A percentile compares a stretch with the other conserved stretches of the same genome.
phyloP scores from a whole-genome alignment of 2,329 filamentous ascomycete species.

The Spiromastix sp. region DNA sequence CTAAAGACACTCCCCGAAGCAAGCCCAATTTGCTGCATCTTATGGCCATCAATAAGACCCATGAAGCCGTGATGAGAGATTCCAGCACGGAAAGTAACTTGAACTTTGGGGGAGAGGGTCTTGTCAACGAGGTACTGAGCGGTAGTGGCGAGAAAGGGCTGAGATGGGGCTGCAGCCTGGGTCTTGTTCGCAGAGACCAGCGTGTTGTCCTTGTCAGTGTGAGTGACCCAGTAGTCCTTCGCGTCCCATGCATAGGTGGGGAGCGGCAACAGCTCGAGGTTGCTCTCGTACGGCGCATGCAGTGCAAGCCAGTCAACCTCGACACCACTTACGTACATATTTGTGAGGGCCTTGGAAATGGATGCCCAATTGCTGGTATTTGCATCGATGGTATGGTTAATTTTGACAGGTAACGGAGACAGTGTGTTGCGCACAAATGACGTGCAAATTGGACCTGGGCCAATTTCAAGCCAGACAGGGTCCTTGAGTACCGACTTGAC shows the following conservation, averaged over 20 bases:
- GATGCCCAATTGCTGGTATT: constrained; percentile 56
- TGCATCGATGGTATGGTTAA: constrained; percentile 52
- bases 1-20: constrained; percentile 11
- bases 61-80: constrained; percentile 4
- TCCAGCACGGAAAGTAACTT: constrained; percentile 3
- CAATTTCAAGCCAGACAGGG: constrained; percentile 61
- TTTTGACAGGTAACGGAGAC: constrained; percentile 44
- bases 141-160: constrained; percentile 1
- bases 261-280: constrained; percentile 50
- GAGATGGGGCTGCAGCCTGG: not conserved
- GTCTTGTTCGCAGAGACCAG: not conserved
- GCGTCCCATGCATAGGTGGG: constrained; percentile 59
- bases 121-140: constrained; percentile 6
- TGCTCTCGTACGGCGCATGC: constrained; percentile 49
- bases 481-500: constrained; percentile 52
- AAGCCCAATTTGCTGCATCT: constrained; percentile 7
- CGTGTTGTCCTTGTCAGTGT: not conserved
- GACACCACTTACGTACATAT: constrained; percentile 52
- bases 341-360: constrained; percentile 46
- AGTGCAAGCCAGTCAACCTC: constrained; percentile 62
- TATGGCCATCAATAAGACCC: constrained; percentile 8
- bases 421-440: constrained; percentile 55
- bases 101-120: constrained; percentile 1
- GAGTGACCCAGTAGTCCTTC: constrained; percentile 61
- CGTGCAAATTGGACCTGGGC: constrained; percentile 59